Evolutionary conservation across 441 rosid genomes (phyloP), one percentile per base, ranked within the genome.

Genomic region (Iberis amara): DNA sequence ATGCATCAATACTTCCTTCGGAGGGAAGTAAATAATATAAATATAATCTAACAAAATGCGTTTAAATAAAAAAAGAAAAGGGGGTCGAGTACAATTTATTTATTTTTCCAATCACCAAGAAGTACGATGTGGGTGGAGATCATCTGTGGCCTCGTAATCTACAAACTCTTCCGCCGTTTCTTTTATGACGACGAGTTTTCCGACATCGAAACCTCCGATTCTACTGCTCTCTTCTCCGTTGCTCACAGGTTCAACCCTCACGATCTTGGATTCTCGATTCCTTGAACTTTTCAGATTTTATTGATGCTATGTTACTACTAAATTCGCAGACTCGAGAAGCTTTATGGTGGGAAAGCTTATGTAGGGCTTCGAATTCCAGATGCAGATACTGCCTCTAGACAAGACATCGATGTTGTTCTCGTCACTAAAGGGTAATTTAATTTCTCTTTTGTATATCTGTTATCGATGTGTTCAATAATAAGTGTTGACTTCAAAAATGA

Each of bases 281-380:
- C 15, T 40, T 10, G 8, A 30, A 41, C 26, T n/a, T 45, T 7
- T 8, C 14, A 1, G 26, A 7, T 32, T 24, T 6, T 14, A 8
- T 48, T 28, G 1, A 5, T 24, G 18, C 42, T 46, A 27, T 27
- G 8, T 47, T 41, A 6, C 9, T 7, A 2, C 37, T 40, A 0
- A 6, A 56, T 50, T 65, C 32, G 33, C 52, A 87, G 98, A 44
- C 74, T 91, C 21, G 95, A 88, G 60, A 88, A 86, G 79, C 79
- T 88, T 46, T 77, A 82, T 56, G 81, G 80, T 51, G 98, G 96
- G 36, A 92, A 85, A 43, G 81, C 73, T 5, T 83, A 82, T 43
- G 76, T 77, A 2, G 98, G 98, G 36, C 98, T 92, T 59, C 89
- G 83, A 23, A 78, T 91, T 70, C 98, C 96, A 0, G 96, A 88